Percentiles rank a stretch among this genome's conserved stretches.
phyloP scores from a whole-genome alignment of 352 stramenopile genomes.

The Phytophthora parvispora region DNA sequence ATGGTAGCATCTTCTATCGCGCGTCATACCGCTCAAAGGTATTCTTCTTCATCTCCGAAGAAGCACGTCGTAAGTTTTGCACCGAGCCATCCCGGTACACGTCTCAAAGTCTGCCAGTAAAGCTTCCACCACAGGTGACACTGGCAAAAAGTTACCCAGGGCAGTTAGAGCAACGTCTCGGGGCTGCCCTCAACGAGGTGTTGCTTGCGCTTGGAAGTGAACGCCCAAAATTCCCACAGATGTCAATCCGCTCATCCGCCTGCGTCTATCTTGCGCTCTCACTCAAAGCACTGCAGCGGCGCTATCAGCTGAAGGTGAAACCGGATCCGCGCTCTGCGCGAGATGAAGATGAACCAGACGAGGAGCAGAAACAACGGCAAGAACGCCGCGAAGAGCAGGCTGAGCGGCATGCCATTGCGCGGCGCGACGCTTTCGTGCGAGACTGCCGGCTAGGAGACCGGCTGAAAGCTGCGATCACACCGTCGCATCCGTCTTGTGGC shows the following conservation, averaged over 20 bases:
- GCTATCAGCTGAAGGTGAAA: conserved; percentile 19
- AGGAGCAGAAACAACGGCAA: conserved; percentile 34
- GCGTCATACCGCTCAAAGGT: conserved; percentile 66
- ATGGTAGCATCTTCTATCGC: conserved; percentile 68
- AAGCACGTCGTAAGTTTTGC: conserved; percentile 57
- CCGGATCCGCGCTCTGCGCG: conserved; percentile 23
- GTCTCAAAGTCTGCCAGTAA: conserved; percentile 59
- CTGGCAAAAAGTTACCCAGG: conserved; percentile 65
- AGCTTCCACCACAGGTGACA: conserved; percentile 68
- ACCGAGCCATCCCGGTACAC: conserved; percentile 52
- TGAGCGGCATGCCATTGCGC: conserved; percentile 29
- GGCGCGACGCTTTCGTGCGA: conserved; percentile 47
- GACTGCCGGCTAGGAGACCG: conserved; percentile 67
- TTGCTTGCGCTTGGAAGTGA: conserved; percentile 61
- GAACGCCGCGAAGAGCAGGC: conserved; percentile 26
- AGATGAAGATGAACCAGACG: conserved; percentile 32
- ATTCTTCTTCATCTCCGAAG: conserved; percentile 71
- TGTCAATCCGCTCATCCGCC: conserved; percentile 46
- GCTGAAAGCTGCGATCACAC: conserved; percentile 48
- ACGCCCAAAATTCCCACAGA: conserved; percentile 69
- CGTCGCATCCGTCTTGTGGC: conserved; percentile 55
- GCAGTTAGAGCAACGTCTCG: conserved; percentile 71
- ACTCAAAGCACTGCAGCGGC: conserved; percentile 52
- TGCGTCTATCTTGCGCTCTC: conserved; percentile 70
- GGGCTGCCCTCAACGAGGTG: conserved; percentile 67